A percentile compares a stretch with the other conserved stretches of the same genome.
These are phyloP conservation scores for Talaromyces funiculosus DNA, from an alignment of 2,329 filamentous ascomycete species.

Conservation along the genomic window DNA sequence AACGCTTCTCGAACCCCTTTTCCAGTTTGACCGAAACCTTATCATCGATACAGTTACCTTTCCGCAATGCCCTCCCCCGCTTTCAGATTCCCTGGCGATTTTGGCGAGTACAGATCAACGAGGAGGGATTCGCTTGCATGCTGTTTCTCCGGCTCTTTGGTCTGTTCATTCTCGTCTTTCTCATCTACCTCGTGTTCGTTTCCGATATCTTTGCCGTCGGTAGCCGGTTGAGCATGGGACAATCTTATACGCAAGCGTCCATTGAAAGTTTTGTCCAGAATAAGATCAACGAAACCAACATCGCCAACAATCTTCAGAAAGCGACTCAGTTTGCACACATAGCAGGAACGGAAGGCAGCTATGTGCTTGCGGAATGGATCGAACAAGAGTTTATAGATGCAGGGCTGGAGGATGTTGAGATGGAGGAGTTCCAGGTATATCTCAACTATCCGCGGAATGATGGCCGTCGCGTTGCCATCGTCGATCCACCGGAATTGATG, in stretches of 20 bases:
- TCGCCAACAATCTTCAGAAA: constrained; percentile 68
- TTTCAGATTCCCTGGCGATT: constrained; percentile 35
- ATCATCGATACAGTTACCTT: constrained; percentile 51
- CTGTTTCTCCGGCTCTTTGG: constrained; percentile 69
- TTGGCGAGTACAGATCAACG: constrained; percentile 32
- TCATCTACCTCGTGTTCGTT: constrained; percentile 80
- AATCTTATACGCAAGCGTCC: constrained; percentile 77
- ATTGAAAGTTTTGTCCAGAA: constrained; percentile 70
- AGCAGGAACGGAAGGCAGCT: constrained; percentile 90
- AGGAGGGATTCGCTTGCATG: constrained; percentile 53
- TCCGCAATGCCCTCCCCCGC: constrained; percentile 41
- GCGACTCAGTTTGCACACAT: constrained; percentile 83
- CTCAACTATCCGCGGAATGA: constrained; percentile 79
- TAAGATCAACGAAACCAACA: constrained; percentile 62
- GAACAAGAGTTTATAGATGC: constrained; percentile 68
- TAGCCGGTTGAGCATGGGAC: constrained; percentile 57
- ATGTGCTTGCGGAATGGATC: constrained; percentile 77
- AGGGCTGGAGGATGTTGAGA: constrained; percentile 66
- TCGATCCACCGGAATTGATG: constrained; percentile 60
- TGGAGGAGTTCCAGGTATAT: constrained; percentile 82
- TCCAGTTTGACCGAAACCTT: constrained; percentile 52
- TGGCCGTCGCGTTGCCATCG: constrained; percentile 74
- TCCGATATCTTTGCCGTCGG: constrained; percentile 73
- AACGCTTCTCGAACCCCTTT: constrained; percentile 54
- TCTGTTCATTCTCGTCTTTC: constrained; percentile 65